Evolutionary conservation across 352 stramenopile genomes (phyloP).

Genomic region (Phytophthora citricola): DNA sequence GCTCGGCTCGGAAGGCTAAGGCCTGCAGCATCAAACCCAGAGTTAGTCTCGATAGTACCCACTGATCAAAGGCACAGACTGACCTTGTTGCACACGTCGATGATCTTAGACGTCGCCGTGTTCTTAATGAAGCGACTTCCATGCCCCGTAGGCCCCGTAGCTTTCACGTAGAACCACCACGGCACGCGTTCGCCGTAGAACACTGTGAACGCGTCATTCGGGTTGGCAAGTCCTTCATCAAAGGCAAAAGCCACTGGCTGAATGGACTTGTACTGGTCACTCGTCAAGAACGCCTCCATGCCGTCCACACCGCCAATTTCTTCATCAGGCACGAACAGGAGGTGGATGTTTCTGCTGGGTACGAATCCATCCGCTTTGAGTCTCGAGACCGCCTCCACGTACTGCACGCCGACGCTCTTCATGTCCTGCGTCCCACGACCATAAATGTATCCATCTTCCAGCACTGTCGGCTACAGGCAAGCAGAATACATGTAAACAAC

Average conservation of each 20-base stretch:
- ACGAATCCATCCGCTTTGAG: constrained; percentile 73
- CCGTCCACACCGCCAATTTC: constrained; percentile 93
- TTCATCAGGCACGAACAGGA: constrained; percentile 95
- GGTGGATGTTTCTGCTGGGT: constrained; percentile 88
- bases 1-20: constrained; percentile 87
- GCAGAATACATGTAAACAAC: constrained; percentile 3
- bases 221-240: constrained; percentile 95
- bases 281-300: constrained; percentile 93
- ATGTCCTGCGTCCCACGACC: constrained; percentile 95
- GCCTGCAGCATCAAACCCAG: constrained; percentile 41
- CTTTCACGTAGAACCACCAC: constrained; percentile 92
- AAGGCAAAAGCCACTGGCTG: constrained; percentile 91
- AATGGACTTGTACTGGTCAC: constrained; percentile 82
- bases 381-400: constrained; percentile 89
- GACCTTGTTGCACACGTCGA: constrained; percentile 87
- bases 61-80: background rate
- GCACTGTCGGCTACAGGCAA: constrained; percentile 58
- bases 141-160: constrained; percentile 79
- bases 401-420: constrained; percentile 97
- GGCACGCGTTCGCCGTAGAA: constrained; percentile 96
- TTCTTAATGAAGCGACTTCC: constrained; percentile 94
- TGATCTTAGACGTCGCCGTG: constrained; percentile 94
- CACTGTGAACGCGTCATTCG: constrained; percentile 91
- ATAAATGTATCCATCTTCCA: constrained; percentile 93
- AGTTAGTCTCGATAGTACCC: too few species aligned